Base-by-base conservation (phyloP, 176 grass and related monocot genomes). In the Oryza coarctata region DNA sequence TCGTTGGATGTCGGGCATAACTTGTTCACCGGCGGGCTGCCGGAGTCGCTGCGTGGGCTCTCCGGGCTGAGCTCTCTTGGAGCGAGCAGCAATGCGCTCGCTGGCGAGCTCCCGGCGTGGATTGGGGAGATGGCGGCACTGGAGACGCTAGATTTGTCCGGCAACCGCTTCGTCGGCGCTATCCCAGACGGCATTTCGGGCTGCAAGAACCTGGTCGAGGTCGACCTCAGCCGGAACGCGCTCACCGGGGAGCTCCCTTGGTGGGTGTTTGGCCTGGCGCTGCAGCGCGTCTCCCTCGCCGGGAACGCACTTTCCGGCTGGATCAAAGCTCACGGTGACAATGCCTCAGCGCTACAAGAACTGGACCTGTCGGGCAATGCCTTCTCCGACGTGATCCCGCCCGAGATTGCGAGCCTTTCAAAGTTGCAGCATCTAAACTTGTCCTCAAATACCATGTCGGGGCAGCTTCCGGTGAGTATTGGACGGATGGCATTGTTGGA, bases 61-160 rank as follows among this genome's bases (percentile, higher is more conserved):
- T 83, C 88, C 3, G 57, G 34, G 28, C 88, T 92, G 76, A 81
- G 82, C 31, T 91, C 52, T 83, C 73, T 97, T 67, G 83, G 78
- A 32, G 85, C 86, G 33, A 73, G 70, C 3, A 86, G 77, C 36
- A 97, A 93, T 77, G 83, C 68, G 3, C 84, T 97, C 5, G 75
- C 41, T 26, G 94, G 91, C 6, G 58, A 81, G 14, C 68, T 93
- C 68, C 94, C 89, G 23, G 70, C 36, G 65, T 97, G 91, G 94
- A 91, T 97, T 73, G 94, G 91, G 36, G 91, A 90, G 49, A 81
- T 97, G 94, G 70, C 65, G 74, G 88, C 47, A 67, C 75, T 97
- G 14, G 81, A 87, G 77, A 83, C 63, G 36, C 80, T 97, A 52
- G 84, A 97, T 87, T 87, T 97, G 81, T 97, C 94, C 4, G 69